Conservation (phyloP, 352 stramenopile genomes). For the Phytophthora meadii region DNA sequence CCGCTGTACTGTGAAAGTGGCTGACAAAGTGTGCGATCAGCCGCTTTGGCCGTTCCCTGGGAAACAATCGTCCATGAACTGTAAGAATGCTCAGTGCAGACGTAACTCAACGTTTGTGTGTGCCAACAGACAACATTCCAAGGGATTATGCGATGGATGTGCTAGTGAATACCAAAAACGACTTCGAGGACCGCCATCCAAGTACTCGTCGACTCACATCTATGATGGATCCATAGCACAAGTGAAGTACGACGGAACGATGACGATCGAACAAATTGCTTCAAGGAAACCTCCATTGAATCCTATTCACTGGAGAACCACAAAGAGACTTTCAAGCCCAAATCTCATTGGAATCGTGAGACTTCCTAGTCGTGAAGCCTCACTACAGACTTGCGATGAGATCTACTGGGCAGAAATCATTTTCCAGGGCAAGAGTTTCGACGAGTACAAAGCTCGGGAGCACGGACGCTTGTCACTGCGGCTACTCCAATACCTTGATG, state of each 20-base stretch:
- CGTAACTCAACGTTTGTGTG: constrained; percentile 69
- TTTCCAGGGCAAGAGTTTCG: constrained; percentile 68
- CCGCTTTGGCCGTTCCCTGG: constrained; percentile 64
- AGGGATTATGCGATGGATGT: constrained; percentile 73
- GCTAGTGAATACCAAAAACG: constrained; percentile 53
- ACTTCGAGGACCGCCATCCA: constrained; percentile 60
- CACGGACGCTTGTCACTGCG: constrained; percentile 67
- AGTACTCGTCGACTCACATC: constrained; percentile 79
- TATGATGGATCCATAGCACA: constrained; percentile 66
- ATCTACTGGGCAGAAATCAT: constrained; percentile 84
- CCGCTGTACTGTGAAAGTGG: constrained; percentile 62
- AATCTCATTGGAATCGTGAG: constrained; percentile 87
- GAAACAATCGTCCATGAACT: constrained; percentile 35
- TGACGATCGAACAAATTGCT: constrained; percentile 65
- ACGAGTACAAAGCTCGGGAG: constrained; percentile 76
- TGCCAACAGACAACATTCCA: constrained; percentile 54
- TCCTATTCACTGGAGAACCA: constrained; percentile 84
- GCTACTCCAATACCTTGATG: constrained; percentile 74
- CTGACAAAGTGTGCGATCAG: constrained; percentile 72
- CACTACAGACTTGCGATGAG: constrained; percentile 52
- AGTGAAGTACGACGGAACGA: constrained; percentile 66
- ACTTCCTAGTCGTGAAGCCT: constrained; percentile 55
- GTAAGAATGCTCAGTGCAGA: constrained; percentile 60
- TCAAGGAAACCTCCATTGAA: constrained; percentile 66
- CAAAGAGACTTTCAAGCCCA: constrained; percentile 72